Percentiles rank a stretch among this genome's conserved stretches.
Conservation (phyloP, 129 eudicot species). For the Escallonia herrerae region DNA sequence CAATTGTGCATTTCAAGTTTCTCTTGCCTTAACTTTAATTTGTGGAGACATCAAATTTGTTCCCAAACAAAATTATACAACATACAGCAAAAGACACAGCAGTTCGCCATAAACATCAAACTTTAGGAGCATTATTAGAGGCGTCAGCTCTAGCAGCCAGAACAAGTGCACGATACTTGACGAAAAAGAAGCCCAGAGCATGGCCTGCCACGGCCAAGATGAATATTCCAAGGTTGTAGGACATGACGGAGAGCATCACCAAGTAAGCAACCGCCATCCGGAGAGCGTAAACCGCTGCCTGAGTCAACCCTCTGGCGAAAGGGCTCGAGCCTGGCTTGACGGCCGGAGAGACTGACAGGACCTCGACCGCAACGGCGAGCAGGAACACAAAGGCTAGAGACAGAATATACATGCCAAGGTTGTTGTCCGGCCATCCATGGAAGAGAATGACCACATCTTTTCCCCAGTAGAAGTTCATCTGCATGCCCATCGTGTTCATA, state of each 20-base stretch:
- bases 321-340: slow-evolving; percentile 20
- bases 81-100: too few species aligned
- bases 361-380: slow-evolving; percentile 31
- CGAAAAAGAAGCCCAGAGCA: slow-evolving; percentile 41
- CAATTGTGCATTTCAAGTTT: too few species aligned
- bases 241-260: slow-evolving; percentile 75
- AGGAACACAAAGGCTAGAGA: slow-evolving; percentile 47
- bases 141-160: neutral
- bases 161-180: slow-evolving; percentile 28
- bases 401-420: slow-evolving; percentile 46
- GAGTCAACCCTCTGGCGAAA: slow-evolving; percentile 23
- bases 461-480: slow-evolving; percentile 65
- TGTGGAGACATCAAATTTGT: too few species aligned
- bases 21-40: too few species aligned
- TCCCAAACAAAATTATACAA: too few species aligned
- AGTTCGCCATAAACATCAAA: neutral
- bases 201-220: slow-evolving; percentile 48
- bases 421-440: slow-evolving; percentile 50
- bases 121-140: slow-evolving; percentile 4
- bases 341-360: slow-evolving; percentile 23
- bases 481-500: slow-evolving; percentile 36
- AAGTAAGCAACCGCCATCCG: slow-evolving; percentile 51
- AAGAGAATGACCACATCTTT: slow-evolving; percentile 48
- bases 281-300: slow-evolving; percentile 36
- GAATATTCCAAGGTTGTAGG: slow-evolving; percentile 56